phyloP scores from a whole-genome alignment of 2,329 filamentous ascomycete genomes.

The Coniella lustricola region DNA sequence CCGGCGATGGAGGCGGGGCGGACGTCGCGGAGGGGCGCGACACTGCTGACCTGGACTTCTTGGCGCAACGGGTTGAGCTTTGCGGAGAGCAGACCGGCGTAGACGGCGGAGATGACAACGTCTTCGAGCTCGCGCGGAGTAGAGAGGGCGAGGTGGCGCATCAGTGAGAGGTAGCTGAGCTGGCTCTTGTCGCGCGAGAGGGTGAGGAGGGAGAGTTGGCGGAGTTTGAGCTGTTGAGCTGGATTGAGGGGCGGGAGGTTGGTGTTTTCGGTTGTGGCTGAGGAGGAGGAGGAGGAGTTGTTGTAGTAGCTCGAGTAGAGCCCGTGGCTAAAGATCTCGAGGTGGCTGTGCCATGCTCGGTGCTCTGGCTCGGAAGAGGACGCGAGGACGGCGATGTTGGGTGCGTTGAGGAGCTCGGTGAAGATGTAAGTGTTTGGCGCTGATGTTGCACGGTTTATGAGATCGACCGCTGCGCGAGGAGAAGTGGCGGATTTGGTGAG shows the following conservation, averaged over 20 bases:
- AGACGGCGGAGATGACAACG: slow-evolving; percentile 80
- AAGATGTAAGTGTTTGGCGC: slow-evolving; percentile 87
- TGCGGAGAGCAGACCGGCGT: slow-evolving; percentile 72
- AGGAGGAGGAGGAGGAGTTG: slow-evolving; percentile 14
- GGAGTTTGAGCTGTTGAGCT: slow-evolving; percentile 74
- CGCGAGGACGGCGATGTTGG: slow-evolving; percentile 69
- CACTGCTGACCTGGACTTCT: slow-evolving; percentile 68
- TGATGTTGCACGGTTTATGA: slow-evolving; percentile 84
- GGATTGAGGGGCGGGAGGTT: slow-evolving; percentile 64
- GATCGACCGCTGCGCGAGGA: slow-evolving; percentile 75
- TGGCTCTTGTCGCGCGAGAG: slow-evolving; percentile 50
- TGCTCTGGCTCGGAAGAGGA: slow-evolving; percentile 48
- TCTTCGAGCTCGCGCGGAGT: slow-evolving; percentile 69
- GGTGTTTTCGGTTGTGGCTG: neutral
- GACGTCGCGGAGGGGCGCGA: slow-evolving; percentile 82
- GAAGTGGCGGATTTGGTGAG: slow-evolving; percentile 81
- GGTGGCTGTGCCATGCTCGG: slow-evolving; percentile 54
- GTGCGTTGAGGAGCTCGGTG: slow-evolving; percentile 78
- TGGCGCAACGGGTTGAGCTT: slow-evolving; percentile 75
- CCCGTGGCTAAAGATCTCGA: slow-evolving; percentile 88
- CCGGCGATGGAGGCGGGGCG: slow-evolving; percentile 62
- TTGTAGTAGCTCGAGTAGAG: slow-evolving; percentile 24
- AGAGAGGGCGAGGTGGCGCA: slow-evolving; percentile 58
- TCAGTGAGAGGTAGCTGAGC: slow-evolving; percentile 68
- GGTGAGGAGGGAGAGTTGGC: slow-evolving; percentile 80